These are phyloP conservation scores for Henningerozyma blattae DNA, from an alignment of 805 yeast species.

Conservation along the genomic window DNA sequence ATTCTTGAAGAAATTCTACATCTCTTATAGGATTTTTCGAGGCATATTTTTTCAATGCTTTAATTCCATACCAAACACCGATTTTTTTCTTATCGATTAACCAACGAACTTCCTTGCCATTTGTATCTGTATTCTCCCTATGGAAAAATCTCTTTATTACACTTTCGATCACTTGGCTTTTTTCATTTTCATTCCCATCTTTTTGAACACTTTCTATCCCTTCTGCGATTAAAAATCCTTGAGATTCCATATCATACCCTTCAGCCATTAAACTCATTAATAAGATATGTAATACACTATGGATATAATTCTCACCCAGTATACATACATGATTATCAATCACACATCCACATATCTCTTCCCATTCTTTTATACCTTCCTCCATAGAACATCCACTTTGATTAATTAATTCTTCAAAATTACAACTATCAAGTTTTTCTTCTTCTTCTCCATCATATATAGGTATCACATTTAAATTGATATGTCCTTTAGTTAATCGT, in stretches of 20 bases:
- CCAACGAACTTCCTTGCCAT: constrained; percentile 11
- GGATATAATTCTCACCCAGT: constrained; percentile 24
- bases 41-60: constrained; percentile 32
- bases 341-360: constrained; percentile 41
- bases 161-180: constrained; percentile 33
- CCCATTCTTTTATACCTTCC: constrained; percentile 46
- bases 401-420: constrained; percentile 26
- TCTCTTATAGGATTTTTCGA: constrained; percentile 19
- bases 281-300: constrained; percentile 25
- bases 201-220: constrained; percentile 17
- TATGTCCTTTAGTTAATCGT: constrained; percentile 22
- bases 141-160: constrained; percentile 36
- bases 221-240: constrained; percentile 21
- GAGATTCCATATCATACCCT: constrained; percentile 15
- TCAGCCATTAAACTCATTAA: constrained; percentile 30
- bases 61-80: constrained; percentile 53
- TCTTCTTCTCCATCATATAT: constrained; percentile 25
- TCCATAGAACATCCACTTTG: constrained; percentile 41
- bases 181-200: constrained; percentile 22
- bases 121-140: neutral
- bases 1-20: constrained; percentile 49
- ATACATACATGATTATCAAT: constrained; percentile 33
- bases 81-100: constrained; percentile 32
- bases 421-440: constrained; percentile 7
- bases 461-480: constrained; percentile 23